Base-by-base conservation (phyloP, 441 rosid species). In the Flueggea neowawraea region DNA sequence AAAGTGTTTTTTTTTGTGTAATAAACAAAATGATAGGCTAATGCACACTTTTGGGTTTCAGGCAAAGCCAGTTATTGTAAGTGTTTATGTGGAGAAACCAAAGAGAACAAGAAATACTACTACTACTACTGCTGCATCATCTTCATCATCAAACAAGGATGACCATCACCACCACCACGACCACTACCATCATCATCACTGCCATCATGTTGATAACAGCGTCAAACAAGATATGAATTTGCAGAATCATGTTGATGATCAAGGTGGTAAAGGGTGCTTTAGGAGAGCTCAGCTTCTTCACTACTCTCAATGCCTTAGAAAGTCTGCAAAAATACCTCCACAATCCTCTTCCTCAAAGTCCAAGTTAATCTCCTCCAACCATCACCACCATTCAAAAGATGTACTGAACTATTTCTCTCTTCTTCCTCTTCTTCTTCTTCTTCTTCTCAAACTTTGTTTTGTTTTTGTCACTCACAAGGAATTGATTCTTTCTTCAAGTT, bases 221-320 rank as follows among this genome's bases (percentile, higher is more conserved):
- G 45, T 22, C 57, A 64, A 45, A n/a, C 55, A 56, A 43, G 67
- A 66, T 60, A 43, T 28, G 48, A 60, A 31, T 4, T n/a, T 48
- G 16, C 51, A 36, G 31, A 59, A 9, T 14, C 31, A 56, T 2
- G 57, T 33, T 7, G 60, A 11, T 36, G 51, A 22, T 22, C 28
- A 22, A 22, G 28, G 54, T 14, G 70, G 54, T 55, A 73, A 77
- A 62, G 74, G 80, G 10, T 62, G 52, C 22, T 52, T 56, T 39
- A 73, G 81, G 58, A 79, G 68, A 67, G 75, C 82, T 54, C 64
- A 71, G 76, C 84, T 79, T 60, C 87, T 79, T 52, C 71, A 41
- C 10, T 77, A 79, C 58, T 67, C 79, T 12, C 74, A 60, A 47
- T 16, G 60, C 56, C 80, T 80, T 3, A 61, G 78, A 56, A 62